Base-by-base conservation (phyloP, 495 filamentous ascomycete genomes). In the Neurospora sublineolata region DNA sequence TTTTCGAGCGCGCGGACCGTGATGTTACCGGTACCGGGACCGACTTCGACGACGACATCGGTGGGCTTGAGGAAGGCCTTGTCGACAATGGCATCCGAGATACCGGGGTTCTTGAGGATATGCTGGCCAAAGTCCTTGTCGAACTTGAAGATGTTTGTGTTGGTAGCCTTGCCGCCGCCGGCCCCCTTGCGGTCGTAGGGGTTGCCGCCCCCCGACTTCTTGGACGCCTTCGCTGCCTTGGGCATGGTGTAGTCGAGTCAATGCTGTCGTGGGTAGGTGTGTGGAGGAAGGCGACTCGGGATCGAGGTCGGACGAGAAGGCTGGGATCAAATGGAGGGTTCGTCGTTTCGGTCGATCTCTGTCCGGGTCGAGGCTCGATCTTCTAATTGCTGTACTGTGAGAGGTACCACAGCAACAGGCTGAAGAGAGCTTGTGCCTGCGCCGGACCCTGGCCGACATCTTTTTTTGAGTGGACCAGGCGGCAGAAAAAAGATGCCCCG, bases 91-190 rank as follows among this genome's bases (percentile, higher is more conserved):
- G 91, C 90, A 79, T 94, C 89, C 20, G 93, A 92, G 71, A 98
- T 92, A 72, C 93, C 93, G 20, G 94, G 94, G 82, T 98, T 97
- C 83, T 97, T 97, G 76, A 98, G 86, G 70, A 98, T 93, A 81
- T 98, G 94, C 83, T 98, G 94, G 73, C 94, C 82, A 68, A 79
- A 80, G 72, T 84, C 82, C 72, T 83, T 83, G 79, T 83, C 84
- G 79, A 87, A 87, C 74, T 87, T 86, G 86, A 97, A 97, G 81
- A 97, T 91, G 76, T 91, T 93, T 82, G 95, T 91, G 73, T 86
- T 88, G 42, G 85, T 81, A 37, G 86, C 27, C 68, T 52, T 82
- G 33, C 82, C 80, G 80, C 70, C 82, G 76, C 75, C 42, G 74
- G 73, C 7, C 40, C 77, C 72, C 77, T 85, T 73, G 73, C 79